These are phyloP conservation scores for Meyerozyma elateridarum DNA, from an alignment of 1,139 yeast genomes.

Conservation along the genomic window DNA sequence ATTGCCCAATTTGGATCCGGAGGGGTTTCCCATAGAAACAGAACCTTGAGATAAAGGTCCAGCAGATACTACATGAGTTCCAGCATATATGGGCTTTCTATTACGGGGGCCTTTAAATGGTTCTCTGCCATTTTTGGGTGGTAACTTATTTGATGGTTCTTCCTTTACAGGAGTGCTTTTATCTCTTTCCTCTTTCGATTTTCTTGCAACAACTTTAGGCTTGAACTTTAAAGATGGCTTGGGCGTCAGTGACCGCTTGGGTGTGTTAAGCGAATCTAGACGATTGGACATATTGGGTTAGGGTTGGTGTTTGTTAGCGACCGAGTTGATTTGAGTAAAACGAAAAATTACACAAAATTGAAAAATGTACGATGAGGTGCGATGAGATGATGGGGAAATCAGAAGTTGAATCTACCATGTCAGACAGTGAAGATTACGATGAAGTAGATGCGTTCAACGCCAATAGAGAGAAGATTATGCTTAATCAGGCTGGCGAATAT, in stretches of 20 bases:
- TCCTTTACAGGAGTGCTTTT: constrained; percentile 60
- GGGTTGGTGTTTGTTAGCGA: background rate
- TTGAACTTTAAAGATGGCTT: constrained; percentile 62
- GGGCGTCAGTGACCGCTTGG: constrained; percentile 26
- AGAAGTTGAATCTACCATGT: constrained; percentile 10
- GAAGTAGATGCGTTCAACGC: constrained; percentile 73
- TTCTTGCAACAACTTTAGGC: constrained; percentile 80
- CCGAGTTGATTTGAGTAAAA: background rate
- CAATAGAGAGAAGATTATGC: constrained; percentile 56
- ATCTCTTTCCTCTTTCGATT: constrained; percentile 78
- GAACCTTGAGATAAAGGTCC: constrained; percentile 73
- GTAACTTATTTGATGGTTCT: constrained; percentile 13
- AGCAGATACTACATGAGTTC: constrained; percentile 63
- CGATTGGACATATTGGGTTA: constrained; percentile 34
- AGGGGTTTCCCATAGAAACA: constrained; percentile 38
- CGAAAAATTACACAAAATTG: constrained; percentile 6
- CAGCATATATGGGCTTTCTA: constrained; percentile 38
- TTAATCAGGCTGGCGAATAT: constrained; percentile 54
- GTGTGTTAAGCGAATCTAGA: constrained; percentile 36
- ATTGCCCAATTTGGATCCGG: constrained; percentile 24
- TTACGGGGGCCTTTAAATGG: constrained; percentile 23
- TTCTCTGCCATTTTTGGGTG: constrained; percentile 7
- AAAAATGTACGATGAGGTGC: constrained; percentile 7
- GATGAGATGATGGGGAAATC: constrained; percentile 14
- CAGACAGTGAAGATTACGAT: constrained; percentile 43